Base-by-base conservation (phyloP, 768 basidiomycete genomes). In the Agaricus sinodeliciosus region DNA sequence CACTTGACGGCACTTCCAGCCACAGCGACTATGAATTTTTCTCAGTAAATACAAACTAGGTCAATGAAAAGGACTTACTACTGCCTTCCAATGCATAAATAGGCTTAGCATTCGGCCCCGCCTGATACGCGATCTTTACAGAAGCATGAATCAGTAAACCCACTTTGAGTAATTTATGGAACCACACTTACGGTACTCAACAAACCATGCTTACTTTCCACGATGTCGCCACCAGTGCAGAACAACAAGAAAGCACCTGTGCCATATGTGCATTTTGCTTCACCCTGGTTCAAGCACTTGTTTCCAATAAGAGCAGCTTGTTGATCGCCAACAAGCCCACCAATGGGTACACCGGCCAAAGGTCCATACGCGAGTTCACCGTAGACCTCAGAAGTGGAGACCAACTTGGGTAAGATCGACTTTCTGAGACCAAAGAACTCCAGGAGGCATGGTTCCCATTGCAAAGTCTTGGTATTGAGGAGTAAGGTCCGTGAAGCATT, bases 211-310 rank as follows among this genome's bases (percentile, higher is more conserved):
- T 69, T 74, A 61, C 92, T 95, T 65, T 85, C 75, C 19, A 98
- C 87, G 37, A 92, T 84, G 25, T 95, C 86, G 18, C 72, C 72
- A 2, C 95, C 96, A 0, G 96, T 97, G 71, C 90, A 90, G 77
- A 96, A 97, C 26, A 99, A 72, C 58, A 98, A 73, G 75, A 99
- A 99, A 35, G 93, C 93, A 27, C 96, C 95, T 1, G 95, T 97
- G 22, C 95, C 95, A 61, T 95, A 99, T 3, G 96, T 99, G 69
- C 94, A 96, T 70, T 99, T 99, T 2, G 94, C 95, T 66, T 97
- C 89, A 15, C 95, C 95, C 58, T 80, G 76, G n/a, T 64, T 74
- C 49, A 99, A 67, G 63, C 96, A 98, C 67, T 96, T 97, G 73
- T 99, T 97, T 0, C 95, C 96, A 47, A 97, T 82, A 19, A 99